Percentiles rank a stretch among this genome's conserved stretches.
Evolutionary conservation across 2,329 filamentous ascomycete genomes (phyloP).

Genomic region (Rhytidhysteron rufulum): DNA sequence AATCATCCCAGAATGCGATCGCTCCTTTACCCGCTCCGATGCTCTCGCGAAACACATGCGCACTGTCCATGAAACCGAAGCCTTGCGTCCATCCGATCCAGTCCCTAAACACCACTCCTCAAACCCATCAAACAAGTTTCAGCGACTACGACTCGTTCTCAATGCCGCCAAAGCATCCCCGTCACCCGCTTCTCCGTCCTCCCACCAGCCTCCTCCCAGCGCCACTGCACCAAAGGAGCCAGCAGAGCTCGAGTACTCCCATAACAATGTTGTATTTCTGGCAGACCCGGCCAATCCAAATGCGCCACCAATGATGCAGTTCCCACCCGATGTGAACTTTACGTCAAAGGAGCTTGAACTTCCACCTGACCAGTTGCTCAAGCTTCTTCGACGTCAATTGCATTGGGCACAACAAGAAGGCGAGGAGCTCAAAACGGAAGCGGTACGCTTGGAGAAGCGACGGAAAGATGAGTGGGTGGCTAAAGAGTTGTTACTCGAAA

Average conservation of each 20-base stretch:
- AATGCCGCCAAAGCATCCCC: constrained; percentile 25
- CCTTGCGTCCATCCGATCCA: constrained; percentile 70
- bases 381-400: constrained; percentile 59
- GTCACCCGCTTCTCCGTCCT: constrained; percentile 28
- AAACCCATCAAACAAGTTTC: constrained; percentile 44
- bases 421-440: constrained; percentile 61
- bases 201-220: constrained; percentile 23
- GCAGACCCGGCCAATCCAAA: constrained; percentile 59
- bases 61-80: constrained; percentile 96
- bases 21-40: constrained; percentile 92
- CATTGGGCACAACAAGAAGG: constrained; percentile 69
- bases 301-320: constrained; percentile 50
- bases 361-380: constrained; percentile 65
- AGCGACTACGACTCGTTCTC: constrained; percentile 43
- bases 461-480: constrained; percentile 72
- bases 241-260: constrained; percentile 41
- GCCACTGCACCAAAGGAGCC: constrained; percentile 14
- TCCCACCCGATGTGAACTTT: constrained; percentile 58
- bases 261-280: constrained; percentile 58
- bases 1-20: constrained; percentile 78
- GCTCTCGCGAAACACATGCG: constrained; percentile 98
- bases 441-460: constrained; percentile 61
- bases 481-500: constrained; percentile 75
- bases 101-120: constrained; percentile 61
- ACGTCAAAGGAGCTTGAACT: constrained; percentile 61